Percentiles rank a stretch among this genome's conserved stretches.
phyloP scores from a whole-genome alignment of 2,329 filamentous ascomycete species.

The Tolypocladium tundrense region DNA sequence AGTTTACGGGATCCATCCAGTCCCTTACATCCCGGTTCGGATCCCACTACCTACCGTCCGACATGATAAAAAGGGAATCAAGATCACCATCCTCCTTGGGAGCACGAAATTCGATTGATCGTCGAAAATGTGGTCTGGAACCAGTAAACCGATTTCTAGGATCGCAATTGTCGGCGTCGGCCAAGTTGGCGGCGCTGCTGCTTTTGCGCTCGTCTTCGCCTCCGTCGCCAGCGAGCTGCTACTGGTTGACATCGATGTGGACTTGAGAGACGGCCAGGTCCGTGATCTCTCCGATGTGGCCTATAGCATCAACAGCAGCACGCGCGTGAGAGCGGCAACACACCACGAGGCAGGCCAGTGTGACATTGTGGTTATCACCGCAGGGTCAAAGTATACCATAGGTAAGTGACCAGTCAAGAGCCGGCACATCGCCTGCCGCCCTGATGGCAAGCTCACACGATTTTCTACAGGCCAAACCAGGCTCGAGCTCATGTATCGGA shows the following conservation, averaged over 20 bases:
- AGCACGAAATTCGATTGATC: no score
- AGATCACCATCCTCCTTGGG: no score
- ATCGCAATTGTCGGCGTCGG: no score
- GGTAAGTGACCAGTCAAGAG: constrained; percentile 10
- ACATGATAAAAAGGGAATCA: no score
- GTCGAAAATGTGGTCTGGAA: no score
- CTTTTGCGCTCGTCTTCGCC: constrained; percentile 37
- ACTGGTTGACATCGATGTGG: constrained; percentile 39
- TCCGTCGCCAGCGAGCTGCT: constrained; percentile 40
- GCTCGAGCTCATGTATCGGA: constrained; percentile 23
- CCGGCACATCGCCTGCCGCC: no score
- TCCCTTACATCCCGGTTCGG: no score
- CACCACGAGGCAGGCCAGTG: constrained; percentile 39
- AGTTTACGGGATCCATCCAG: no score
- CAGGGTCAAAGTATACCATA: constrained; percentile 36
- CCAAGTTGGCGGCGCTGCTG: constrained; percentile 37
- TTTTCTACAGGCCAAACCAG: constrained; percentile 8
- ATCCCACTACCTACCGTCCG: no score
- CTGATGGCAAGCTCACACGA: no score
- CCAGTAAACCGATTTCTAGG: no score
- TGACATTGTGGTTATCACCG: constrained; percentile 44
- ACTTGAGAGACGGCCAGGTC: constrained; percentile 36
- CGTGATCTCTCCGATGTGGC: constrained; percentile 41
- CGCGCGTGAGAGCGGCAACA: constrained; percentile 31
- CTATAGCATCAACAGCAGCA: constrained; percentile 28